A percentile compares a stretch with the other conserved stretches of the same genome.
phyloP scores from a whole-genome alignment of 345 rosid species.

The Stellera chamaejasme region DNA sequence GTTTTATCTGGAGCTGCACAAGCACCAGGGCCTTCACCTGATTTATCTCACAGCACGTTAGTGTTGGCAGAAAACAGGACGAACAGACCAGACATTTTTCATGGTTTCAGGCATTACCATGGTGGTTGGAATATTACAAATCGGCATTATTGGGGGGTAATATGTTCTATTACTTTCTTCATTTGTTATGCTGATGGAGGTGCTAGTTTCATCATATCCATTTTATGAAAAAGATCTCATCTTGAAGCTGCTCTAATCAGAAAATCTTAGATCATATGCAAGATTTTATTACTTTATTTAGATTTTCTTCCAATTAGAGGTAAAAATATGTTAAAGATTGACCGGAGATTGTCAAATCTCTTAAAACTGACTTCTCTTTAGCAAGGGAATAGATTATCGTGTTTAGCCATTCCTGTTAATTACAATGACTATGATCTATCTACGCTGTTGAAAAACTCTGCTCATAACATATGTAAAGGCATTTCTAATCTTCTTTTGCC shows the following conservation, averaged over 20 bases:
- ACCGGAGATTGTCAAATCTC: too few relatives aligned
- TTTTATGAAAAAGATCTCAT: not conserved
- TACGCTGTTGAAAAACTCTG: too few relatives aligned
- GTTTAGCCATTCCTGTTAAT: too few relatives aligned
- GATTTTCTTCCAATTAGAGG: too few relatives aligned
- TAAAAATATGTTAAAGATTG: too few relatives aligned
- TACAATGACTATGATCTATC: too few relatives aligned
- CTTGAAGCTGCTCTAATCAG: not conserved
- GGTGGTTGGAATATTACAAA: constrained; percentile 91
- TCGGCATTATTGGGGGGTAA: constrained; percentile 89
- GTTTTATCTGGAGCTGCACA: constrained; percentile 31
- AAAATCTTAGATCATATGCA: not conserved
- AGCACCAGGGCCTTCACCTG: constrained; percentile 55
- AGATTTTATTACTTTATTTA: not conserved
- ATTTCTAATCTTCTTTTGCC: too few relatives aligned
- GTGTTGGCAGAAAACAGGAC: constrained; percentile 78
- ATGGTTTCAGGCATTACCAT: constrained; percentile 46
- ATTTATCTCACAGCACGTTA: constrained; percentile 29
- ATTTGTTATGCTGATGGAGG: not conserved
- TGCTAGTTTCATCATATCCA: not conserved
- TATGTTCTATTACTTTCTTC: constrained; percentile 21
- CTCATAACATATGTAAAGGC: too few relatives aligned
- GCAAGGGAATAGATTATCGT: too few relatives aligned
- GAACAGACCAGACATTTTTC: constrained; percentile 76
- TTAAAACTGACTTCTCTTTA: too few relatives aligned